Percentiles rank a stretch among this genome's conserved stretches.
Evolutionary conservation across 2,329 filamentous ascomycete genomes (phyloP).

Genomic region (Xylaria sp.): DNA sequence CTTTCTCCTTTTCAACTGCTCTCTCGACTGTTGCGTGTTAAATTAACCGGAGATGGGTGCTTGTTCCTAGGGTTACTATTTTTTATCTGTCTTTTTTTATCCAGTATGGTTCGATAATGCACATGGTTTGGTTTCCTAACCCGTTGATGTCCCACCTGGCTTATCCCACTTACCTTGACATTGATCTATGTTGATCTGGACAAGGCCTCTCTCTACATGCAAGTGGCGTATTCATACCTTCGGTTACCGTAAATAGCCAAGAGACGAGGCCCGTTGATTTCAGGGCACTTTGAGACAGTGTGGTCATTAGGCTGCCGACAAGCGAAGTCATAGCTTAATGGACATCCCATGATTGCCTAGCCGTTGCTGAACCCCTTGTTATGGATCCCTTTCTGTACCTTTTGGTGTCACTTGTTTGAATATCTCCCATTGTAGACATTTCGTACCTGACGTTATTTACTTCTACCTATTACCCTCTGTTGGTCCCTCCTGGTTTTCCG

Average conservation of each 20-base stretch:
- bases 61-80: conserved; percentile 49
- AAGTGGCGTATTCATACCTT: neutral
- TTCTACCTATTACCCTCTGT: neutral
- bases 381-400: neutral
- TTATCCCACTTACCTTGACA: neutral
- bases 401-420: neutral
- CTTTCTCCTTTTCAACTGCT: conserved; percentile 58
- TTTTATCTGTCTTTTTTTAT: conserved; percentile 47
- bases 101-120: conserved; percentile 49
- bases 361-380: neutral
- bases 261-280: neutral
- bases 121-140: conserved; percentile 43
- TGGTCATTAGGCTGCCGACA: conserved; percentile 13
- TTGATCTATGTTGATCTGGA: neutral
- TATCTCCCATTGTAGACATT: neutral
- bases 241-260: no score
- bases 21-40: conserved; percentile 52
- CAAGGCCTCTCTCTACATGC: neutral
- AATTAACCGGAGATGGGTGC: conserved; percentile 49
- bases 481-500: no score
- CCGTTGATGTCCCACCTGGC: conserved; percentile 14
- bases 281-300: neutral
- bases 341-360: neutral
- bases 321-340: neutral
- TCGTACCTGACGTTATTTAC: neutral